Base-by-base conservation (phyloP, 306 rosid genomes). In the Carpinus viminea region DNA sequence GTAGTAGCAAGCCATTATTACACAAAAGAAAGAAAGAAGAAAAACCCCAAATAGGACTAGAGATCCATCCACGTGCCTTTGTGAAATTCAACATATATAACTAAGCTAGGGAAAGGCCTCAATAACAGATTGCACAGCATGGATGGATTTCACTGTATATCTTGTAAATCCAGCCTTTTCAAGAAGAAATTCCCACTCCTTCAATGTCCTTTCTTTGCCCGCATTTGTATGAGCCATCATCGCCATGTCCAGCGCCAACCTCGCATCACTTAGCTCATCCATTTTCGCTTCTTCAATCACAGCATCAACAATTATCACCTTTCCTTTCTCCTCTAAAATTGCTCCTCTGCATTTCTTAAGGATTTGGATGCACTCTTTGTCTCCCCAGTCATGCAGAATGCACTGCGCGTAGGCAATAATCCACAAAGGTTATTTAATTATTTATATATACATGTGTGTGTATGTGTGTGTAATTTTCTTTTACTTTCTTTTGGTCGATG, bases 321-420 rank as follows among this genome's bases (percentile, higher is more conserved):
- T 89, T 46, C 92, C 92, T 41, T 73, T 89, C 46, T 82, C 86
- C 76, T 71, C 60, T 1, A 85, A 73, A 51, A 88, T 78, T 0
- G 90, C 89, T 70, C 79, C 88, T 77, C 76, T 85, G 16, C 90
- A 91, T 0, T 73, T 91, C 57, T 83, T 85, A 12, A 91, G 84
- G 59, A 85, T 88, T 12, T 59, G 7, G 16, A 88, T 88, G 82
- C 97, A 89, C 52, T 91, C 90, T 13, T 86, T 78, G 9, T 91
- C 93, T 0, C 79, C 82, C 93, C 93, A 86, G 0, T 88, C 92
- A 71, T 88, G 92, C 76, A 91, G 80, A 64, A 89, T 87, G 82
- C 57, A 86, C 92, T 88, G 3, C 34, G 34, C 34, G 34, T 2
- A 31, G 2, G 26, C 73, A 57, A n/a, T 21, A 57, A n/a, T 21